These are phyloP conservation scores for Pelargonium citronellum DNA, from an alignment of 441 rosid genomes.

Conservation along the genomic window DNA sequence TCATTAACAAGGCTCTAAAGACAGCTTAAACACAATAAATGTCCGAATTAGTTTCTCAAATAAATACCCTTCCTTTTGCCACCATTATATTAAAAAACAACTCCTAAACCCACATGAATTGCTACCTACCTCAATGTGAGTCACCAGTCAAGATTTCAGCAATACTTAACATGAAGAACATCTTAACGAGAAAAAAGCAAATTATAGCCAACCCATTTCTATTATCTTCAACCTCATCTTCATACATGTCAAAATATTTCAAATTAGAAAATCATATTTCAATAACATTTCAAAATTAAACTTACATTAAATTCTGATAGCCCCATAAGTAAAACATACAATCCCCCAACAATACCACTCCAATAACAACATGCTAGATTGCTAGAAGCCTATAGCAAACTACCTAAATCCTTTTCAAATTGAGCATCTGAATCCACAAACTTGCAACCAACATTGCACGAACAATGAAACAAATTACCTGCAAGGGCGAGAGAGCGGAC, in stretches of 20 bases:
- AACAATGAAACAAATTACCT: constrained; percentile 34
- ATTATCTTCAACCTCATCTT: neutral
- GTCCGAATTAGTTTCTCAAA: neutral
- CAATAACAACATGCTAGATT: neutral
- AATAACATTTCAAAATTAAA: neutral
- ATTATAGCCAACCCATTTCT: neutral
- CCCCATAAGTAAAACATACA: neutral
- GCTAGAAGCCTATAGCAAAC: neutral
- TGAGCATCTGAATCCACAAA: neutral
- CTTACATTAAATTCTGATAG: neutral
- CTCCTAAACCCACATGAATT: neutral
- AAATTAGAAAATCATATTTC: neutral
- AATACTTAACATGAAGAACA: neutral
- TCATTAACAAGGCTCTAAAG: neutral
- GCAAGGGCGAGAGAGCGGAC: constrained; percentile 92
- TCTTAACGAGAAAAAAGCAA: neutral
- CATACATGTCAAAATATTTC: neutral
- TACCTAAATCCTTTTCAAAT: neutral
- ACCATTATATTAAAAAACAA: neutral
- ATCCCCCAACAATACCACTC: neutral
- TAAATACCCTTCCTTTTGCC: neutral
- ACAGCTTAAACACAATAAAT: neutral
- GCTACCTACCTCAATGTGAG: neutral
- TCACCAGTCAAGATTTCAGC: neutral
- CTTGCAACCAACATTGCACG: neutral